phyloP scores from a whole-genome alignment of 2,329 filamentous ascomycete species.

The Hirsutella thompsonii region DNA sequence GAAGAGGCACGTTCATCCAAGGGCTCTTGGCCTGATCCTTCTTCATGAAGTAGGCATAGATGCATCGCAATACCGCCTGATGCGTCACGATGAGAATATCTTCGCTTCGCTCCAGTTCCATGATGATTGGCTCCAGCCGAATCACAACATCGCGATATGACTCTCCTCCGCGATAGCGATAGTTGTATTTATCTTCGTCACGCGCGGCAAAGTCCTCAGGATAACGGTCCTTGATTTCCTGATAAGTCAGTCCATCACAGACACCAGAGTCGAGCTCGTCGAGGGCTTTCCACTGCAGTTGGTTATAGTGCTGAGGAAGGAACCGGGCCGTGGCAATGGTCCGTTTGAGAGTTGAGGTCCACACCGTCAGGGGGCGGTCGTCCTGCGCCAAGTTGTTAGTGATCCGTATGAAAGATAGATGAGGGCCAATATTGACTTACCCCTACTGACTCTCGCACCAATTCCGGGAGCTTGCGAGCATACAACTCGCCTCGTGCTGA shows the following conservation, averaged over 20 bases:
- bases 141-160: slow-evolving; percentile 95
- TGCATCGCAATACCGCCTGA: slow-evolving; percentile 90
- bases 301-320: slow-evolving; percentile 72
- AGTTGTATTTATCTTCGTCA: slow-evolving; percentile 99
- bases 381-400: slow-evolving; percentile 24
- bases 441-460: slow-evolving; percentile 76
- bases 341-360: slow-evolving; percentile 55
- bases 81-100: slow-evolving; percentile 98
- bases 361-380: slow-evolving; percentile 47
- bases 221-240: slow-evolving; percentile 81
- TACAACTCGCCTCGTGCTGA: slow-evolving; percentile 82
- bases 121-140: slow-evolving; percentile 95
- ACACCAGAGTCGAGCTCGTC: slow-evolving; percentile 95
- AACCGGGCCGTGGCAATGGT: slow-evolving; percentile 87
- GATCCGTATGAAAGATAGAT: not conserved
- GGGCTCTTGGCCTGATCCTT: slow-evolving; percentile 84
- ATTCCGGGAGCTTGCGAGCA: slow-evolving; percentile 67
- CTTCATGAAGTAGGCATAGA: slow-evolving; percentile 99
- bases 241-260: slow-evolving; percentile 92
- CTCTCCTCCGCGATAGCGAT: slow-evolving; percentile 93
- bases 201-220: slow-evolving; percentile 92
- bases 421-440: slow-evolving; percentile 34
- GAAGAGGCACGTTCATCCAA: slow-evolving; percentile 97
- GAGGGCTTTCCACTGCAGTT: slow-evolving; percentile 95
- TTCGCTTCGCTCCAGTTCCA: slow-evolving; percentile 93